Evolutionary conservation across 495 filamentous ascomycete species (phyloP).

Genomic region (Tuber umbilicatum): DNA sequence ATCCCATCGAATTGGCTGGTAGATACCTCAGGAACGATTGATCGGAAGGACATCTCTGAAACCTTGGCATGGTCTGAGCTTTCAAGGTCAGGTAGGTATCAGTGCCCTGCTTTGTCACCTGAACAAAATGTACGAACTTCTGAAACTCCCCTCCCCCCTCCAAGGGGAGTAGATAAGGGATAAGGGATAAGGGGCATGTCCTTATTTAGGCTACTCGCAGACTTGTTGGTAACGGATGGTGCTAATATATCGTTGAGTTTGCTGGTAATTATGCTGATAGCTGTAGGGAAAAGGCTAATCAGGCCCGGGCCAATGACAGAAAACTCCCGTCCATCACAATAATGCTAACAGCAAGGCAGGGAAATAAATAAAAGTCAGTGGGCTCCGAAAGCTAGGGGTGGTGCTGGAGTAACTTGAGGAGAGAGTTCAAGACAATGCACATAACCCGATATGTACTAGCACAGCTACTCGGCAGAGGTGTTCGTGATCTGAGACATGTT

Average conservation of each 20-base stretch:
- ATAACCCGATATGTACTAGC: not conserved
- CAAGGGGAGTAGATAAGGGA: not conserved
- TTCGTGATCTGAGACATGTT: not conserved
- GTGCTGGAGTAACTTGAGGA: not conserved
- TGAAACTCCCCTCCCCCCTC: not conserved
- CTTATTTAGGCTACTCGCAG: not conserved
- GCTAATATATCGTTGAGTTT: not conserved
- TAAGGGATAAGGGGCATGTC: not conserved
- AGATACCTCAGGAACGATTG: not conserved
- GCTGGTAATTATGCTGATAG: not conserved
- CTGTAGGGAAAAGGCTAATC: not conserved
- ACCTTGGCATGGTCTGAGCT: not conserved
- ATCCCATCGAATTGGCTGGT: not conserved
- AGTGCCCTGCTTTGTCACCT: not conserved
- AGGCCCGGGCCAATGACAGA: not conserved
- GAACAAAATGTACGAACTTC: not conserved
- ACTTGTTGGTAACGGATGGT: not conserved
- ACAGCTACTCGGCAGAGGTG: no score
- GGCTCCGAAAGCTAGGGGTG: not conserved
- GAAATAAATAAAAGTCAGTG: not conserved
- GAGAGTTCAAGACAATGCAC: not conserved
- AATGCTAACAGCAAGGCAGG: not conserved
- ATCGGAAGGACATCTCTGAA: not conserved
- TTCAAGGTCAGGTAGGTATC: not conserved
- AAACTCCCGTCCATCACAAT: not conserved